These are phyloP conservation scores for Coffea eugenioides DNA, from an alignment of 257 asterid genomes.

Conservation along the genomic window DNA sequence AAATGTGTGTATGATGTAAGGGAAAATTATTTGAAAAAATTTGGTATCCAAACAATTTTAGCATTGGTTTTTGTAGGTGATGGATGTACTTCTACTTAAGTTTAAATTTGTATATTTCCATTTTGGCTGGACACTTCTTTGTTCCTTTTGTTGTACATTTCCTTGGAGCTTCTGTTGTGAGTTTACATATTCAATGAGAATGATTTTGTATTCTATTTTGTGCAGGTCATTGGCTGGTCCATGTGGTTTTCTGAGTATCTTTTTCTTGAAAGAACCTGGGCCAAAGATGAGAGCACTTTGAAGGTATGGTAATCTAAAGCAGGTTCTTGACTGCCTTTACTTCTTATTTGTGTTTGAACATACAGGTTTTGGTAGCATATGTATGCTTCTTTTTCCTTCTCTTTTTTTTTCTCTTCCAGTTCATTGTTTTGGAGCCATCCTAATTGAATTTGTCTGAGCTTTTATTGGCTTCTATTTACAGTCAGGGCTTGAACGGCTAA, in stretches of 20 bases:
- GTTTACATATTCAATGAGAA: conserved; percentile 3
- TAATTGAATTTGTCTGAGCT: conserved; percentile 1
- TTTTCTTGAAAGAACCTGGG: conserved; percentile 98
- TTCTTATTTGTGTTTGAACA: neutral
- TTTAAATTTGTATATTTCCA: neutral
- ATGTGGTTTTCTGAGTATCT: conserved; percentile 98
- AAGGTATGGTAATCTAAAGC: conserved; percentile 47
- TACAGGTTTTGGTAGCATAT: no score
- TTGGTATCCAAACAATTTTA: no score
- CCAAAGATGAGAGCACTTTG: conserved; percentile 78
- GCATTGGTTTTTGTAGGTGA: conserved; percentile 2
- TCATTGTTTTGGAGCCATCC: neutral
- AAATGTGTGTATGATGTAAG: no score
- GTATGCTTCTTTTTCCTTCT: neutral
- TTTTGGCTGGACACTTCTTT: neutral
- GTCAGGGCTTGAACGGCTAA: conserved; percentile 68
- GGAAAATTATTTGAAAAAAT: no score
- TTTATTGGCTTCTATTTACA: conserved; percentile 38
- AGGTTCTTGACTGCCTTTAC: neutral
- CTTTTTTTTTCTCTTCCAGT: neutral
- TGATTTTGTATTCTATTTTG: conserved; percentile 15
- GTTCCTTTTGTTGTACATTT: conserved; percentile 3
- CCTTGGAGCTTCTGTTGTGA: conserved; percentile 17
- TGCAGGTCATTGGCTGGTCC: conserved; percentile 98
- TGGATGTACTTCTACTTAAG: neutral